phyloP scores from a whole-genome alignment of 2,329 filamentous ascomycete species.

The Monosporascus sp. region DNA sequence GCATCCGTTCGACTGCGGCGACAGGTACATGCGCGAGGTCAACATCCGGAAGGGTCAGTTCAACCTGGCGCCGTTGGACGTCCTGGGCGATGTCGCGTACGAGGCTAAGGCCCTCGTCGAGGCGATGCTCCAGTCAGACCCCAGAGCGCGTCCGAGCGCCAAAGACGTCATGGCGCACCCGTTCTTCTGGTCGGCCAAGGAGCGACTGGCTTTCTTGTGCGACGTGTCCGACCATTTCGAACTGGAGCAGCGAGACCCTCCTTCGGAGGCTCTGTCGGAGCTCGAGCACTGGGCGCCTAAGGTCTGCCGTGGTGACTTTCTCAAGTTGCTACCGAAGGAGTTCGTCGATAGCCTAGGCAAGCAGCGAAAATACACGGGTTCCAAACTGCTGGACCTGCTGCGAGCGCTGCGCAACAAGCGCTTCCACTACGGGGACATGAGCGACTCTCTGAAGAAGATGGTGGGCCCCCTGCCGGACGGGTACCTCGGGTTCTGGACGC shows the following conservation, averaged over 20 bases:
- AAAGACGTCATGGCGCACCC: slow-evolving; percentile 62
- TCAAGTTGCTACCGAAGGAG: slow-evolving; percentile 66
- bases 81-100: slow-evolving; percentile 75
- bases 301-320: slow-evolving; percentile 68
- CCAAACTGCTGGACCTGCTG: slow-evolving; percentile 76
- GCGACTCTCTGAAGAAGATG: slow-evolving; percentile 62
- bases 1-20: slow-evolving; percentile 91
- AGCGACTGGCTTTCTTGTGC: slow-evolving; percentile 86
- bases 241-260: slow-evolving; percentile 80
- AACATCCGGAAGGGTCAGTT: slow-evolving; percentile 92
- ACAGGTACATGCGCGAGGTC: slow-evolving; percentile 91
- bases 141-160: slow-evolving; percentile 47
- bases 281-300: slow-evolving; percentile 49
- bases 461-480: slow-evolving; percentile 74
- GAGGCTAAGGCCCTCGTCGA: slow-evolving; percentile 84
- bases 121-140: slow-evolving; percentile 69
- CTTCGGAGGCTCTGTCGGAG: slow-evolving; percentile 59
- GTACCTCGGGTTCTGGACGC: slow-evolving; percentile 80
- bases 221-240: slow-evolving; percentile 97
- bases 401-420: slow-evolving; percentile 91
- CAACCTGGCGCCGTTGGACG: slow-evolving; percentile 64
- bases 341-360: slow-evolving; percentile 90
- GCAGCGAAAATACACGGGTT: slow-evolving; percentile 89
- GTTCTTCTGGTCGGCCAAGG: slow-evolving; percentile 92
- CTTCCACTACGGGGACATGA: slow-evolving; percentile 97